Percentiles rank a stretch among this genome's conserved stretches.
Evolutionary conservation across 768 basidiomycete genomes (phyloP).

Genomic region (Gloeostereum incarnatum): DNA sequence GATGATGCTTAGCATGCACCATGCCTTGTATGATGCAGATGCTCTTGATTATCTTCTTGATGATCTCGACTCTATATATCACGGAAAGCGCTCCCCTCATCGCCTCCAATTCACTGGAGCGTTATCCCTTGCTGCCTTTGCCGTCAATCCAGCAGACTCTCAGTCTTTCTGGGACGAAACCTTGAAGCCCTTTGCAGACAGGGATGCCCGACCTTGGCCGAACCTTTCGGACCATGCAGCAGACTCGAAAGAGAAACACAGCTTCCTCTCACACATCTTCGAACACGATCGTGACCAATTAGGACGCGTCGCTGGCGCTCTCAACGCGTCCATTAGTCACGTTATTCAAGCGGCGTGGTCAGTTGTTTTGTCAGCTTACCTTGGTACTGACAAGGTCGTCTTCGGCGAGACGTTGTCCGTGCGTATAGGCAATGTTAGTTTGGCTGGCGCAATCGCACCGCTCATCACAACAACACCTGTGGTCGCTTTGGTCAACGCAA

Average conservation of each 20-base stretch:
- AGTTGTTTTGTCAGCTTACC: constrained; percentile 1
- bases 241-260: background rate
- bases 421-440: background rate
- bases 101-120: constrained; percentile 1
- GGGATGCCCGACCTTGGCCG: constrained; percentile 1
- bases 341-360: constrained; percentile 6
- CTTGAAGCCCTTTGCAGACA: constrained; percentile 5
- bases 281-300: background rate
- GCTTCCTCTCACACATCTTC: constrained; percentile 3
- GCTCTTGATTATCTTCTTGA: constrained; percentile 27
- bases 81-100: constrained; percentile 2
- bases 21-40: constrained; percentile 37
- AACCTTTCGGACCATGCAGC: constrained; percentile 1
- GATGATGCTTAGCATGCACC: constrained; percentile 34
- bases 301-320: background rate
- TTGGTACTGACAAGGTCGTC: constrained; percentile 2
- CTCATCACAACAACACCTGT: constrained; percentile 6
- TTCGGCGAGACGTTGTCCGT: constrained; percentile 5
- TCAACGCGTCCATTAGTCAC: constrained; percentile 2
- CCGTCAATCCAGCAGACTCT: background rate
- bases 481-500: background rate
- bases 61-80: constrained; percentile 21
- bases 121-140: constrained; percentile 1
- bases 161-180: constrained; percentile 2
- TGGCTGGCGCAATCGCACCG: constrained; percentile 1